These are phyloP conservation scores for Ashbya aceris DNA, from an alignment of 1,139 yeast genomes.

Conservation along the genomic window DNA sequence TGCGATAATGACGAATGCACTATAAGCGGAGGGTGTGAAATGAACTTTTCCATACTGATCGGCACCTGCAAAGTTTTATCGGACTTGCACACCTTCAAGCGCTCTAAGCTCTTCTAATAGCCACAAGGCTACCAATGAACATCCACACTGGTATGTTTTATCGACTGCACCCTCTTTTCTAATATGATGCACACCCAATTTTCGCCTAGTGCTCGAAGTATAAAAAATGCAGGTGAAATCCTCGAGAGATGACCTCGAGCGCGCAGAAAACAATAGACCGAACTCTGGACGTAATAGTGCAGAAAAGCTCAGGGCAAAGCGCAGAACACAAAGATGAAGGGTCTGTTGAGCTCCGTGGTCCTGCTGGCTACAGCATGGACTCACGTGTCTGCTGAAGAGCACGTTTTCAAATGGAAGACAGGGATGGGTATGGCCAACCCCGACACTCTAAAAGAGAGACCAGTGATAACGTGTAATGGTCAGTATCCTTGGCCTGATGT, in stretches of 20 bases:
- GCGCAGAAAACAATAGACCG: not conserved
- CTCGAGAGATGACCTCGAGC: too few relatives aligned
- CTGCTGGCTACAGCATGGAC: not conserved
- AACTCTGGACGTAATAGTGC: not conserved
- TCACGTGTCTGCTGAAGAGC: slow-evolving; percentile 42
- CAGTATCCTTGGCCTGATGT: slow-evolving; percentile 81
- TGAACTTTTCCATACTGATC: slow-evolving; percentile 19
- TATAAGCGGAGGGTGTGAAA: slow-evolving; percentile 32
- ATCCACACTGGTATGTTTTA: too few relatives aligned
- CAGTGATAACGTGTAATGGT: slow-evolving; percentile 71
- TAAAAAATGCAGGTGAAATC: not conserved
- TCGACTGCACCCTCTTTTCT: not conserved
- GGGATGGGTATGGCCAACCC: slow-evolving; percentile 66
- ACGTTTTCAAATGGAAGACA: slow-evolving; percentile 61
- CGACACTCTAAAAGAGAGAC: slow-evolving; percentile 60
- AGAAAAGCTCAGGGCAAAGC: not conserved
- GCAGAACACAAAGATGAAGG: too few relatives aligned
- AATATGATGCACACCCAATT: not conserved
- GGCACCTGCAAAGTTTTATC: not conserved
- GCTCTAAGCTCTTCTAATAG: too few relatives aligned
- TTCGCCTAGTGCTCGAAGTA: not conserved
- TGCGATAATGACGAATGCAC: slow-evolving; percentile 68
- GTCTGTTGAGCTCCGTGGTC: not conserved
- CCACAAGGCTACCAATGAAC: too few relatives aligned
- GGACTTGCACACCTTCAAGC: not conserved